phyloP scores from a whole-genome alignment of 306 rosid species.

The Mimosa pudica region DNA sequence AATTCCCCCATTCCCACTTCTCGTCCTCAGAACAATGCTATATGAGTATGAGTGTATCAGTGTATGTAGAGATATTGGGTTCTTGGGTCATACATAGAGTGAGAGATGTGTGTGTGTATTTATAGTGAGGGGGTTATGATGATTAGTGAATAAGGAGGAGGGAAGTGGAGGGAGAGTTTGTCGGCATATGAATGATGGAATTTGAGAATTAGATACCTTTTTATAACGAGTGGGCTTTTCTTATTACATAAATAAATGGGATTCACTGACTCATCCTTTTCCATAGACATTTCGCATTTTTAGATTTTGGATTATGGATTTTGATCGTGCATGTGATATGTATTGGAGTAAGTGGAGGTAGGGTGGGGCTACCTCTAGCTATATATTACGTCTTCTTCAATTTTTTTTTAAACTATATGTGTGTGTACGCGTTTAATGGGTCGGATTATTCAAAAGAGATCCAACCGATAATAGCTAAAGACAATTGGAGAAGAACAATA shows the following conservation, averaged over 20 bases:
- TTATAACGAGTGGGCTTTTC: not conserved
- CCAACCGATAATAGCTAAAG: no score
- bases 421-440: no score
- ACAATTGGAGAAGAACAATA: no score
- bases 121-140: not conserved
- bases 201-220: conserved; percentile 45
- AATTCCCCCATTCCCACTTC: conserved; percentile 19
- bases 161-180: conserved; percentile 41
- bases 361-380: not conserved
- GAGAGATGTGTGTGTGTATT: no score
- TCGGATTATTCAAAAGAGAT: no score
- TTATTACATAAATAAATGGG: conserved; percentile 19
- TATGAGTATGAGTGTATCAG: no score
- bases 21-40: not conserved
- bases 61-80: conserved; percentile 8
- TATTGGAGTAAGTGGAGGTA: conserved; percentile 10
- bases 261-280: not conserved
- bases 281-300: not conserved
- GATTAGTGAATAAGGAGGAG: not conserved
- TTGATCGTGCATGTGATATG: conserved; percentile 22
- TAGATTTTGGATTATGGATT: not conserved
- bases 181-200: conserved; percentile 55
- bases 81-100: not conserved
- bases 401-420: no score
- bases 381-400: not conserved